Conservation (phyloP, 1,284 basidiomycete genomes). For the Cryptococcus sp. region DNA sequence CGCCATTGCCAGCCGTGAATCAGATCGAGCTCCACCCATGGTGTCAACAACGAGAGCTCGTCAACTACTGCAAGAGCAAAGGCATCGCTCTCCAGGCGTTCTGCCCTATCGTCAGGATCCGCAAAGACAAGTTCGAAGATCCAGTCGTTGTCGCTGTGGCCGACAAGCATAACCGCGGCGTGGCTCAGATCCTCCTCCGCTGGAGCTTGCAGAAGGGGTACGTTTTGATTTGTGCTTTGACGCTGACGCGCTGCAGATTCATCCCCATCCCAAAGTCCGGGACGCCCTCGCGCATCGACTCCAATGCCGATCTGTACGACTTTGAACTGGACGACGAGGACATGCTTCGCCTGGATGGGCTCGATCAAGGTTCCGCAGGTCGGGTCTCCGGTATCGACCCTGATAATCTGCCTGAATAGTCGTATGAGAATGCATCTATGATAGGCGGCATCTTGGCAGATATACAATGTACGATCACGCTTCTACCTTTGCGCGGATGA, state of each 20-base stretch:
- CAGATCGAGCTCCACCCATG: slow-evolving; percentile 86
- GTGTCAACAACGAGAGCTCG: slow-evolving; percentile 77
- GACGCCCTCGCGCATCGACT: slow-evolving; percentile 64
- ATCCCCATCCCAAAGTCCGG: slow-evolving; percentile 75
- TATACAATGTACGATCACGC: neutral
- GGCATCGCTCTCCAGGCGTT: slow-evolving; percentile 75
- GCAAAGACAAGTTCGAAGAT: slow-evolving; percentile 58
- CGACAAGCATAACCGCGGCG: slow-evolving; percentile 64
- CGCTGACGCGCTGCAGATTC: slow-evolving; percentile 53
- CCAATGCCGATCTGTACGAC: slow-evolving; percentile 68
- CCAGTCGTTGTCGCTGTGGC: slow-evolving; percentile 61
- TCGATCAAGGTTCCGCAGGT: slow-evolving; percentile 60
- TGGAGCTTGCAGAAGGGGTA: slow-evolving; percentile 83
- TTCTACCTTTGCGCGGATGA: slow-evolving; percentile 8
- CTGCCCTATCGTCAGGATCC: slow-evolving; percentile 68
- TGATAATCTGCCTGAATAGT: slow-evolving; percentile 39
- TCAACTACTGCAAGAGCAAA: slow-evolving; percentile 69
- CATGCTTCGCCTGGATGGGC: slow-evolving; percentile 60
- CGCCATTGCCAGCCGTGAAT: slow-evolving; percentile 72
- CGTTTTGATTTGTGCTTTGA: slow-evolving; percentile 58
- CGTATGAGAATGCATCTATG: slow-evolving; percentile 28
- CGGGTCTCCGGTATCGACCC: slow-evolving; percentile 64
- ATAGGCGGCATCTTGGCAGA: neutral
- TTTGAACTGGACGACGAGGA: slow-evolving; percentile 67
- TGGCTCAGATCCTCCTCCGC: slow-evolving; percentile 73